A percentile compares a stretch with the other conserved stretches of the same genome.
These are phyloP conservation scores for Diaporthe caulivora DNA, from an alignment of 2,329 filamentous ascomycete genomes.

Conservation along the genomic window DNA sequence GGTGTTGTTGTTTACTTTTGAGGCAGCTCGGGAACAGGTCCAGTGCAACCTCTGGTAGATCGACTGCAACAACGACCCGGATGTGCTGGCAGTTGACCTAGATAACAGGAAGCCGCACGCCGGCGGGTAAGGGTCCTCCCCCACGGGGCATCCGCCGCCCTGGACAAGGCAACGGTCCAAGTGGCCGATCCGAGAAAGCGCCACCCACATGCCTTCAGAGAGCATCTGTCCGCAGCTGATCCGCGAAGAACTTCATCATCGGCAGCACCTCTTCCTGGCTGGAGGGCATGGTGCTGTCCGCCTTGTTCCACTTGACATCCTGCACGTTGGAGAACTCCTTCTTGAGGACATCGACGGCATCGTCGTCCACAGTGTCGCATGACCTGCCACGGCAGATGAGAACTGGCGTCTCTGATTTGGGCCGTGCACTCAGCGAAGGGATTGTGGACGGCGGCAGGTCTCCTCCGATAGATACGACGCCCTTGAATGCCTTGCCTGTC, in stretches of 20 bases:
- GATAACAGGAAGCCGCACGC: slow-evolving; percentile 7
- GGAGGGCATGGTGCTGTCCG: slow-evolving; percentile 84
- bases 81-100: neutral
- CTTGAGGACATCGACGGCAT: slow-evolving; percentile 73
- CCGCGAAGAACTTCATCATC: slow-evolving; percentile 86
- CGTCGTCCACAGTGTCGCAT: slow-evolving; percentile 64
- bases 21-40: neutral
- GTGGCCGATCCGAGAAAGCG: neutral
- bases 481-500: slow-evolving; percentile 53
- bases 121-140: neutral
- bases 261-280: slow-evolving; percentile 88
- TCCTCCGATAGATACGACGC: slow-evolving; percentile 63
- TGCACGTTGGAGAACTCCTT: slow-evolving; percentile 75
- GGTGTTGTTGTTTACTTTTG: neutral
- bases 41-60: neutral
- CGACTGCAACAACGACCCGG: slow-evolving; percentile 8
- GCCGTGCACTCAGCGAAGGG: slow-evolving; percentile 56
- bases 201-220: slow-evolving; percentile 30
- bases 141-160: neutral
- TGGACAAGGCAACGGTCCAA: neutral
- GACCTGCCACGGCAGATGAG: slow-evolving; percentile 69
- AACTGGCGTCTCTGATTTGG: slow-evolving; percentile 73
- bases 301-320: slow-evolving; percentile 76
- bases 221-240: slow-evolving; percentile 63
- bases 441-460: slow-evolving; percentile 69